Conservation (phyloP, 768 basidiomycete species). For the Hypholoma fasciculare region DNA sequence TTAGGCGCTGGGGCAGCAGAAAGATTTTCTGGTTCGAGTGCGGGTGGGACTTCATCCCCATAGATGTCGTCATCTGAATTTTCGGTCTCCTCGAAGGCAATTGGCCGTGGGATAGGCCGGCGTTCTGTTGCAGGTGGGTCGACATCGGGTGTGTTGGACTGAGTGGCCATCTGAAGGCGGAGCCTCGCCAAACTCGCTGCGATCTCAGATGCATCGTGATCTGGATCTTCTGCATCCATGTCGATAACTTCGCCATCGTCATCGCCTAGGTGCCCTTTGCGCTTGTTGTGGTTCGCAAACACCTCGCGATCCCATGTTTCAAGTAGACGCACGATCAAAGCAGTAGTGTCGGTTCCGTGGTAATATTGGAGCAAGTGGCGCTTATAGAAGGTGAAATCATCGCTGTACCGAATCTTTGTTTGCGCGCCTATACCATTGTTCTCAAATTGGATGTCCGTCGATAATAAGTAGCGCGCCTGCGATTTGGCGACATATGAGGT, state of each 20-base stretch:
- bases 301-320: neutral
- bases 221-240: neutral
- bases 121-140: too few relatives aligned
- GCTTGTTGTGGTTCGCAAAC: conserved; percentile 1
- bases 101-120: too few relatives aligned
- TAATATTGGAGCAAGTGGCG: neutral
- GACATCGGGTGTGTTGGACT: too few relatives aligned
- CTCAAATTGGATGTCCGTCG: too few relatives aligned
- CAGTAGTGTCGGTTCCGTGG: neutral
- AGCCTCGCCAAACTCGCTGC: neutral
- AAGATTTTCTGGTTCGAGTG: too few relatives aligned
- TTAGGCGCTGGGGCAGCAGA: too few relatives aligned
- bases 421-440: too few relatives aligned
- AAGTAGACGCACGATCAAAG: neutral
- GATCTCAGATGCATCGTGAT: neutral
- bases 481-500: neutral
- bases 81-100: neutral
- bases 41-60: too few relatives aligned
- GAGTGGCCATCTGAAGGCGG: too few relatives aligned
- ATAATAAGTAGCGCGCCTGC: neutral
- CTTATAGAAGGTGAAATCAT: neutral
- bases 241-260: neutral
- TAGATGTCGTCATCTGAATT: neutral
- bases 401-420: too few relatives aligned
- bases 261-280: neutral